A percentile compares a stretch with the other conserved stretches of the same genome.
Conservation (phyloP, 1,139 yeast species). For the Arxiozyma slooffiae region DNA sequence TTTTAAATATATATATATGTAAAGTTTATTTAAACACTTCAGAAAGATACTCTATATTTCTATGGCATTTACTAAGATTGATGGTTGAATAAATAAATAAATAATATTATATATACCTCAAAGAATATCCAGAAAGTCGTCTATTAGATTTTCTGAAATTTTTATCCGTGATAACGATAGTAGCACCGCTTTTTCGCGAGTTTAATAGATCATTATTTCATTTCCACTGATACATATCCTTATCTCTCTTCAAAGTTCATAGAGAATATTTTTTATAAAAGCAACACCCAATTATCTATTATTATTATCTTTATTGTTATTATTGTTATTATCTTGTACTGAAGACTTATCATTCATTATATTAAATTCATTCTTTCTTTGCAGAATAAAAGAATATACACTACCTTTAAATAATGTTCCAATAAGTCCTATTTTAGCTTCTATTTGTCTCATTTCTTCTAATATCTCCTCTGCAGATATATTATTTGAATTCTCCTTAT, state of each 20-base stretch:
- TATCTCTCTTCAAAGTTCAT: neutral
- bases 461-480: slow-evolving; percentile 26
- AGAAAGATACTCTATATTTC: no score
- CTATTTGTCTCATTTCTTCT: slow-evolving; percentile 41
- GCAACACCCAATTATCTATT: neutral
- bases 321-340: neutral
- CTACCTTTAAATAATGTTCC: slow-evolving; percentile 62
- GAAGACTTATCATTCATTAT: slow-evolving; percentile 2
- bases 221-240: no score
- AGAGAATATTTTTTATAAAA: neutral
- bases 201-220: no score
- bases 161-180: neutral
- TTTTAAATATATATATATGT: neutral
- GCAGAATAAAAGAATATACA: slow-evolving; percentile 48
- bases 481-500: slow-evolving; percentile 1
- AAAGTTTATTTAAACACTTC: no score
- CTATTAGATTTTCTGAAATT: neutral
- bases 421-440: slow-evolving; percentile 53
- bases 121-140: neutral
- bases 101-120: neutral
- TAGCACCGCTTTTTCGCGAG: no score
- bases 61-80: no score
- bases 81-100: no score
- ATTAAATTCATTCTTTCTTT: slow-evolving; percentile 25
- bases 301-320: neutral